A percentile compares a stretch with the other conserved stretches of the same genome.
Evolutionary conservation across 2,329 filamentous ascomycete species (phyloP).

Genomic region (Mariannaea sp.): DNA sequence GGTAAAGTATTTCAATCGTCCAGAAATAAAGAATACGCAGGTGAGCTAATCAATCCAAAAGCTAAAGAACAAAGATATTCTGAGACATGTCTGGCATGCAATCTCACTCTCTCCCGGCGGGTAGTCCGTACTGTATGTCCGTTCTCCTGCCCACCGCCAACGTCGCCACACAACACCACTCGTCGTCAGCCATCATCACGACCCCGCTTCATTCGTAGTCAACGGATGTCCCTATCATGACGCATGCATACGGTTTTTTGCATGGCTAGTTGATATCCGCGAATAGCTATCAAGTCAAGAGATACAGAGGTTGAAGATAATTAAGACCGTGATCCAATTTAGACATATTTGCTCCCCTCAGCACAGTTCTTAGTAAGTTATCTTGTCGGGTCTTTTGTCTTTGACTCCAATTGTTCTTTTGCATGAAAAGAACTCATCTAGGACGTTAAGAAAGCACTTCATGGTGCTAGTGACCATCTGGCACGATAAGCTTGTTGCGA

Average conservation of each 20-base stretch:
- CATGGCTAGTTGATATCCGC: too few species aligned
- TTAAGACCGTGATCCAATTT: too few species aligned
- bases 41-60: constrained; percentile 9
- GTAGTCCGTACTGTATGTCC: not conserved
- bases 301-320: too few species aligned
- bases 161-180: constrained; percentile 3
- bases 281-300: too few species aligned
- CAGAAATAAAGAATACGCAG: constrained; percentile 3
- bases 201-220: constrained; percentile 19
- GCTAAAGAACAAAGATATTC: not conserved
- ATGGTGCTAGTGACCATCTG: constrained; percentile 19
- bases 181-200: not conserved
- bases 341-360: too few species aligned
- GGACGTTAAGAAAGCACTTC: not conserved
- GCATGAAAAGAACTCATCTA: too few species aligned
- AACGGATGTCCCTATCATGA: too few species aligned
- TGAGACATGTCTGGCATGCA: constrained; percentile 1
- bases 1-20: not conserved
- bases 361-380: too few species aligned
- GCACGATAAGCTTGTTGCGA: constrained; percentile 11
- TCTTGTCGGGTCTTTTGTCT: too few species aligned
- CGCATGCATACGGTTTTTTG: too few species aligned
- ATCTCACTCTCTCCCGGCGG: not conserved
- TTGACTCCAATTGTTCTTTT: too few species aligned
- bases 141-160: constrained; percentile 10